Conservation (phyloP, 176 grass and related monocot genomes). For the Zoysia japonica region DNA sequence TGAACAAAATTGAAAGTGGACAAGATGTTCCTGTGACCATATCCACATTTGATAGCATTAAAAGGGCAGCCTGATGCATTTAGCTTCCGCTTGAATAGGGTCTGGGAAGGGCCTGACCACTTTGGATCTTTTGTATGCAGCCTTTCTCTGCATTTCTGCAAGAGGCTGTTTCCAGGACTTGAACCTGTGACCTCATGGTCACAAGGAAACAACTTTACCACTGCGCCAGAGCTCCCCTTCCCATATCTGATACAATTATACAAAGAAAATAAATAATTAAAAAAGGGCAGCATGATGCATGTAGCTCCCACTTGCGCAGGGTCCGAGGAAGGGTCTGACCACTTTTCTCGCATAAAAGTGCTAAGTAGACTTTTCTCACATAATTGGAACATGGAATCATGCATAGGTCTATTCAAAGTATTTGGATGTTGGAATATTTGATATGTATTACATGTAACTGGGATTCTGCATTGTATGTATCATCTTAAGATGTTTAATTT, state of each 20-base stretch:
- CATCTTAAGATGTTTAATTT: slow-evolving; percentile 16
- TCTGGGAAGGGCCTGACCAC: no score
- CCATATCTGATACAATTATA: not conserved
- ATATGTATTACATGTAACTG: not conserved
- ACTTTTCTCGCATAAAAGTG: not conserved
- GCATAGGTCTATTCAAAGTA: slow-evolving; percentile 16
- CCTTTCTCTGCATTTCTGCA: no score
- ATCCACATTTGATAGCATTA: slow-evolving; percentile 27
- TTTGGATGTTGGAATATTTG: not conserved
- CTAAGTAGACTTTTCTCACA: not conserved
- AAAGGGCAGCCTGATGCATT: no score
- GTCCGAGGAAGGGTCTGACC: no score
- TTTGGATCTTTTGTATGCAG: no score
- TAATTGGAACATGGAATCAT: not conserved
- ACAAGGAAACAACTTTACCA: no score
- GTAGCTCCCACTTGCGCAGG: no score
- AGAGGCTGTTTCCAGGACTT: no score
- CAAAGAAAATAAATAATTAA: slow-evolving; percentile 20
- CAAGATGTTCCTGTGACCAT: slow-evolving; percentile 4
- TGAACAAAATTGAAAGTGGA: not conserved
- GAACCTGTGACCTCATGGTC: no score
- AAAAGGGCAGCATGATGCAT: not conserved
- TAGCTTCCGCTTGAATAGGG: no score
- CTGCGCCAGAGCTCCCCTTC: no score
- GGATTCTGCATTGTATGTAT: not conserved